phyloP scores from a whole-genome alignment of 257 asterid genomes.

The Solanum infundibuliforme region DNA sequence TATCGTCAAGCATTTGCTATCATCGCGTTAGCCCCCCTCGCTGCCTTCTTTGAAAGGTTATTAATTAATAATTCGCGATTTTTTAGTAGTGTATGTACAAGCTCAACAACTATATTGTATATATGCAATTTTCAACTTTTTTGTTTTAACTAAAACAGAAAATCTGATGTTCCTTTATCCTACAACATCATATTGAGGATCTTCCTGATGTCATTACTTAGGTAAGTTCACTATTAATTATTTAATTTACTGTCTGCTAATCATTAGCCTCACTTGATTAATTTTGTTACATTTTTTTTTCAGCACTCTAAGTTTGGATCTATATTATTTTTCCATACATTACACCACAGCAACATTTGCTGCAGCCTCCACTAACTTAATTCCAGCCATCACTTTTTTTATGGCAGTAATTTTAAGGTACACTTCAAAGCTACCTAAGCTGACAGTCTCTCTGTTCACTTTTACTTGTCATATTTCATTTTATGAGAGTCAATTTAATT shows the following conservation, averaged over 20 bases:
- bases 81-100: neutral
- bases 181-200: slow-evolving; percentile 28
- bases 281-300: slow-evolving; percentile 3
- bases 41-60: slow-evolving; percentile 41
- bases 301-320: slow-evolving; percentile 43
- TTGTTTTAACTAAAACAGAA: slow-evolving; percentile 19
- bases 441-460: neutral
- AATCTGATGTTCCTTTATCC: slow-evolving; percentile 25
- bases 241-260: neutral
- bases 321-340: slow-evolving; percentile 37
- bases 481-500: neutral
- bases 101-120: neutral
- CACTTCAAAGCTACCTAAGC: neutral
- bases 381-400: slow-evolving; percentile 49
- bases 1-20: slow-evolving; percentile 53
- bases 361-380: slow-evolving; percentile 42
- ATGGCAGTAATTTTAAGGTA: slow-evolving; percentile 37
- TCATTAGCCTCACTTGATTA: neutral
- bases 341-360: slow-evolving; percentile 65
- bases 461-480: neutral
- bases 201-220: slow-evolving; percentile 38
- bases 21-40: slow-evolving; percentile 38
- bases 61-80: neutral
- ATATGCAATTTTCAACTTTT: neutral
- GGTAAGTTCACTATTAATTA: slow-evolving; percentile 19